A percentile compares a stretch with the other conserved stretches of the same genome.
These are phyloP conservation scores for Plasmodium blacklocki DNA, from an alignment of 169 alveolate genomes.

Conservation along the genomic window DNA sequence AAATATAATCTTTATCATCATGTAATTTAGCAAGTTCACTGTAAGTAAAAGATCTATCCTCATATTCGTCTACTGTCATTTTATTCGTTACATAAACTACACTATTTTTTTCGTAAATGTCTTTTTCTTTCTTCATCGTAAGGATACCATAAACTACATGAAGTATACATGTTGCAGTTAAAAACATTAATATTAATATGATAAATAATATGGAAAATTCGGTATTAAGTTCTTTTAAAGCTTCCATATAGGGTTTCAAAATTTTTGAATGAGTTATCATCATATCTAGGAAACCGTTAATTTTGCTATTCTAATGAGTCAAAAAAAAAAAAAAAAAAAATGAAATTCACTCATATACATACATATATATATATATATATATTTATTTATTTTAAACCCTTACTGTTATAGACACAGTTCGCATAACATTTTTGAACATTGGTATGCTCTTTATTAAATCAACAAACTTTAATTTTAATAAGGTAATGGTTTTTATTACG, in stretches of 20 bases:
- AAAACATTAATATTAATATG: constrained; percentile 31
- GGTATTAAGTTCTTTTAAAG: constrained; percentile 36
- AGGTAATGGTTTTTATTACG: constrained; percentile 55
- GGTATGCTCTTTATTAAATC: constrained; percentile 43
- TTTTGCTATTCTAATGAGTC: constrained; percentile 16
- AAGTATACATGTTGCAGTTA: constrained; percentile 31
- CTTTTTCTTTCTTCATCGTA: constrained; percentile 39
- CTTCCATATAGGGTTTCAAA: constrained; percentile 55
- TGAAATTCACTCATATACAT: not conserved
- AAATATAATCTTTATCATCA: constrained; percentile 78
- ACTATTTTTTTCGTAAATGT: constrained; percentile 11
- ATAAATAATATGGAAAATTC: constrained; percentile 62
- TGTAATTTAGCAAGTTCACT: constrained; percentile 75
- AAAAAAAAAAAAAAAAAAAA: not conserved
- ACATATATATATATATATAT: not conserved
- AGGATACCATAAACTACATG: constrained; percentile 38
- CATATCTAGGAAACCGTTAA: constrained; percentile 19
- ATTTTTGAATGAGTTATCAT: constrained; percentile 11
- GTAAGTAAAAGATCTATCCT: constrained; percentile 77
- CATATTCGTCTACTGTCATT: constrained; percentile 75
- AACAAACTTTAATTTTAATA: constrained; percentile 40
- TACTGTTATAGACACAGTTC: constrained; percentile 43
- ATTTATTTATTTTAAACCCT: not conserved
- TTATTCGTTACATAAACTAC: constrained; percentile 75
- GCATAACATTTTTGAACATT: constrained; percentile 37